Conservation (phyloP, 768 basidiomycete species). For the Cubamyces sp. region DNA sequence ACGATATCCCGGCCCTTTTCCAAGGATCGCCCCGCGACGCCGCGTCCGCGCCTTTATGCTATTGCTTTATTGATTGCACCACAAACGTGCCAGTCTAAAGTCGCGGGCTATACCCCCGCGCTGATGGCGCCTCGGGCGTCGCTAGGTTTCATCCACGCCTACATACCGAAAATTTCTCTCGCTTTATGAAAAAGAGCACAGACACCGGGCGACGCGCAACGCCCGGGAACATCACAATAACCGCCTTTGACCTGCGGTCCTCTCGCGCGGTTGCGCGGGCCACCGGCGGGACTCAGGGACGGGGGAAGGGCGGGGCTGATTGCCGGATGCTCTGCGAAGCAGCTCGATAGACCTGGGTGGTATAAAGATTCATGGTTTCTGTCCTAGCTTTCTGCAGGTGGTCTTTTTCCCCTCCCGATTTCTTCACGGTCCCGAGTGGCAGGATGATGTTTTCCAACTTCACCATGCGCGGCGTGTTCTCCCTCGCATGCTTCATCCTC, state of each 20-base stretch:
- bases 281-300: neutral
- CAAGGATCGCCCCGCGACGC: neutral
- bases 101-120: neutral
- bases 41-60: neutral
- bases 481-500: slow-evolving; percentile 10
- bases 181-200: neutral
- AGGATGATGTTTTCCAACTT: slow-evolving; percentile 6
- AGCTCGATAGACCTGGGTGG: neutral
- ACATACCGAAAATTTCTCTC: neutral
- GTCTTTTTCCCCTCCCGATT: slow-evolving; percentile 5
- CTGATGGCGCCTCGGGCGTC: slow-evolving; percentile 6
- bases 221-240: slow-evolving; percentile 1
- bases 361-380: slow-evolving; percentile 10
- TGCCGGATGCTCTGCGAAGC: slow-evolving; percentile 16
- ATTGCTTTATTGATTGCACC: neutral
- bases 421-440: slow-evolving; percentile 8
- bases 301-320: slow-evolving; percentile 24
- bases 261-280: slow-evolving; percentile 6
- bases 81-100: neutral
- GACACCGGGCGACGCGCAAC: slow-evolving; percentile 1
- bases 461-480: slow-evolving; percentile 8
- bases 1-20: slow-evolving; percentile 10
- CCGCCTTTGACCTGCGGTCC: slow-evolving; percentile 4
- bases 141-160: neutral
- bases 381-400: slow-evolving; percentile 1